Evolutionary conservation across 208 protist species (phyloP), one percentile per base, ranked within the genome.

Genomic region (Leishmania turanica): DNA sequence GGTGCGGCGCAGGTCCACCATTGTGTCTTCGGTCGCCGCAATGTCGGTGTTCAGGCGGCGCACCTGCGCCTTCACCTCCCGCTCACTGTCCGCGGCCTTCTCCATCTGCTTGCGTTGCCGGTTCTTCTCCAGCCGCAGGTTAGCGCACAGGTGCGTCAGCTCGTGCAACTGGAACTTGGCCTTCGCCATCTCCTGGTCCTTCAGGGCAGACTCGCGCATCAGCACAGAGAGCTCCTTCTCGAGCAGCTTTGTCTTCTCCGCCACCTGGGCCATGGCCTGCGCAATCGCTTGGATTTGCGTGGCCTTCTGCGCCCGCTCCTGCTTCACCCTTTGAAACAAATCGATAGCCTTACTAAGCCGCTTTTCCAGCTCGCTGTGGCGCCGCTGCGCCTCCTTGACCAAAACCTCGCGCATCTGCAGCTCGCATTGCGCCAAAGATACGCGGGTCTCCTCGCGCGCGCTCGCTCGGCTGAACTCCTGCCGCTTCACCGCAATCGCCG

Each of bases 161-260:
- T 98, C 93, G 64, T 97, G 93, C 53, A 89, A 83, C 77, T 95
- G 90, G n/a, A 92, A 86, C 86, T 94, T 91, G 72, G 93, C 92
- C 79, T 97, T 93, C 27, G 78, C 82, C 31, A 99, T 81, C 58
- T 95, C 91, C 73, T 92, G 88, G 34, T 99, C 96, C 87, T 99
- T 99, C 37, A 95, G 49, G 45, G 90, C 80, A 5, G 85, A 94
- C 89, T 99, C 97, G 60, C 92, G 91, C 51, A 92, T 90, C 64
- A 98, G 86, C 42, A 98, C 96, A 69, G 95, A 90, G 69, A 98
- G 87, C 82, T 99, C 98, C 78, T 99, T 98, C 75, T 99, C 96
- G 60, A 99, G 83, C 79, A 99, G 98, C 79, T 97, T 98, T 37
- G 98, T 99, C 87, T 99, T 99, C 89, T 99, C 98, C 69, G 95